These are phyloP conservation scores for Pseudoneurospora amorphoporcata DNA, from an alignment of 495 filamentous ascomycete species.

Conservation along the genomic window DNA sequence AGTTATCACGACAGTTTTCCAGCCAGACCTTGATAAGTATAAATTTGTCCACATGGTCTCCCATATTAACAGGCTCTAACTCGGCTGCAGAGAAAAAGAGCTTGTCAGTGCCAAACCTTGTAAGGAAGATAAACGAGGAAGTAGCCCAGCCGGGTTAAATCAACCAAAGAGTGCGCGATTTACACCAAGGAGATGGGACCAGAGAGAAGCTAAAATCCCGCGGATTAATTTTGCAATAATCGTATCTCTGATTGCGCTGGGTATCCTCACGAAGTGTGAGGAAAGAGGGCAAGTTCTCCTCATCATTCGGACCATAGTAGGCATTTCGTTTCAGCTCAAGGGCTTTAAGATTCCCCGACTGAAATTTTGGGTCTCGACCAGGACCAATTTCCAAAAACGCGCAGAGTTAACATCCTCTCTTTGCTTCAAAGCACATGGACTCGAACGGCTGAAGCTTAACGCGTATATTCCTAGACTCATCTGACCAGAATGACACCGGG, in stretches of 20 bases:
- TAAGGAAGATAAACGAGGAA: background rate
- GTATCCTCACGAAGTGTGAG: background rate
- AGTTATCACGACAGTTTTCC: background rate
- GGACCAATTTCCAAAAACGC: background rate
- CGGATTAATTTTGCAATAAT: background rate
- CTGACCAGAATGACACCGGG: background rate
- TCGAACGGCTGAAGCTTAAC: background rate
- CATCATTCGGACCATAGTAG: background rate
- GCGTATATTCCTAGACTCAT: background rate
- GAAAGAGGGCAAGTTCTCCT: rapidly evolving
- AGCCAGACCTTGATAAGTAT: background rate
- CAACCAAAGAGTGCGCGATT: background rate
- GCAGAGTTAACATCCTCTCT: background rate
- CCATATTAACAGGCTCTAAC: background rate
- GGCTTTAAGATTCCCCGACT: background rate
- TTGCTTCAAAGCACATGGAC: background rate
- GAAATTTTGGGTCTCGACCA: background rate
- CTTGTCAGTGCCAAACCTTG: background rate
- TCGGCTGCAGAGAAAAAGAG: background rate
- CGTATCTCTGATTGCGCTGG: background rate
- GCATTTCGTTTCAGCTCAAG: background rate
- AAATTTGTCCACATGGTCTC: background rate
- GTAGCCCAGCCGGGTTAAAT: background rate
- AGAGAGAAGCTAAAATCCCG: background rate
- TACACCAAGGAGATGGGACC: background rate